Base-by-base conservation (phyloP, 305 asterid genomes). In the Solanum hybrid region DNA sequence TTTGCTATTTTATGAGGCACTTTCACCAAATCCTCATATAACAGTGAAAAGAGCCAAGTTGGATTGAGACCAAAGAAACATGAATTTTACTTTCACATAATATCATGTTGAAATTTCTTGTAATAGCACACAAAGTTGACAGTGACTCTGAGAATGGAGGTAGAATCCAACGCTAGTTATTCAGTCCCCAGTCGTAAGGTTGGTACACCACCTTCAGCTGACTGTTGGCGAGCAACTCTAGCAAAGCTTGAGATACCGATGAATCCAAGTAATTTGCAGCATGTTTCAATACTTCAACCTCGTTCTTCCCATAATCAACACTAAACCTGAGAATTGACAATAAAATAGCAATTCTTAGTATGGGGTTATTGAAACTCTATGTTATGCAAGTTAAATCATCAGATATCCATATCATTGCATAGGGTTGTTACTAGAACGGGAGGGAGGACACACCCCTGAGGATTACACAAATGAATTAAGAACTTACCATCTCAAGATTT, bases 151-250 rank as follows among this genome's bases (percentile, higher is more conserved):
- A 82, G 38, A 26, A 84, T 5, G 86, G 64, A 79, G 75, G 75
- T 51, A 3, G 71, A 85, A 37, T 82, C 31, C 24, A 73, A 77
- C 32, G 56, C 94, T 92, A 95, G 93, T 94, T 85, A 91, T 97
- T 97, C 92, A 97, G 91, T 88, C 96, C 95, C 98, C 99, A 97
- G 69, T 96, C 97, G 88, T 92, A 97, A 11, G 91, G 92, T 92
- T 91, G 96, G 89, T 94, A 95, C 9, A 93, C 85, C 88, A 97
- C 96, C 93, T 94, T 96, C 88, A 95, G 87, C 89, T 96, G 97
- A 88, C 93, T 64, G 38, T 81, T 90, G 17, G 95, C 93, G 38
- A 97, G 95, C 95, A 95, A 92, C 79, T 95, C 98, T 32, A 96
- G 94, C 89, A 95, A 89, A 27, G 96, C 92, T 88, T 92, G 96